Evolutionary conservation across 1,139 yeast species (phyloP), one percentile per base, ranked within the genome.

Genomic region (Yamadazyma taylorii): DNA sequence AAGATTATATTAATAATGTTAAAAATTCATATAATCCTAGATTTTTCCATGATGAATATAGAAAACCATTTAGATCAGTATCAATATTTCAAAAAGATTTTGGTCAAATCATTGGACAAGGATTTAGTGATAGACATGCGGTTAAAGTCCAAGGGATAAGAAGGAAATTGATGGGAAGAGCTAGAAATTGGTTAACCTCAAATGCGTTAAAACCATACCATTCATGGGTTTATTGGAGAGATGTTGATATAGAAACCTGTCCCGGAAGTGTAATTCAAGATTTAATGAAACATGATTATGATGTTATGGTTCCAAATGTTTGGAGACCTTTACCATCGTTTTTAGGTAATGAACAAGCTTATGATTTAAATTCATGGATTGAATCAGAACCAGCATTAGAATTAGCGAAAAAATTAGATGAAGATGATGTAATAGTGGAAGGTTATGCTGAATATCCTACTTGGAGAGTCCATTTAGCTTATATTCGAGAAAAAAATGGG

Each of bases 141-240:
- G 94, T 87, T 33, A 86, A 85, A 56, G 90, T 85, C 16, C 96
- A 88, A 62, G 96, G 95, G 12, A 83, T 86, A 27, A 75, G 96
- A 52, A 70, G 96, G 45, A 87, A 85, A 56, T 63, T 86, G 45
- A 86, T 88, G 96, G 96, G 95, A 2, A 70, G 94, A 41, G 96
- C 96, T 3, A 73, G 96, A 58, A 88, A 88, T 59, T 88, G 95
- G 94, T 66, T 88, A 36, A 77, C 90, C 3, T 73, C 87, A 2
- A 75, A 79, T 31, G 89, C 95, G 1, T 65, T 88, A 44, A 77
- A 81, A 52, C 89, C 95, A 1, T 83, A 86, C 53, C 96, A 88
- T 60, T 82, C 94, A 2, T 88, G 96, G 96, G 95, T 88, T 10
- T 85, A 86, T 56, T 88, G 96, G 96, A 73, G 96, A 61, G 96